A percentile compares a stretch with the other conserved stretches of the same genome.
These are phyloP conservation scores for Sporopachydermia quercuum DNA, from an alignment of 805 yeast genomes.

Conservation along the genomic window DNA sequence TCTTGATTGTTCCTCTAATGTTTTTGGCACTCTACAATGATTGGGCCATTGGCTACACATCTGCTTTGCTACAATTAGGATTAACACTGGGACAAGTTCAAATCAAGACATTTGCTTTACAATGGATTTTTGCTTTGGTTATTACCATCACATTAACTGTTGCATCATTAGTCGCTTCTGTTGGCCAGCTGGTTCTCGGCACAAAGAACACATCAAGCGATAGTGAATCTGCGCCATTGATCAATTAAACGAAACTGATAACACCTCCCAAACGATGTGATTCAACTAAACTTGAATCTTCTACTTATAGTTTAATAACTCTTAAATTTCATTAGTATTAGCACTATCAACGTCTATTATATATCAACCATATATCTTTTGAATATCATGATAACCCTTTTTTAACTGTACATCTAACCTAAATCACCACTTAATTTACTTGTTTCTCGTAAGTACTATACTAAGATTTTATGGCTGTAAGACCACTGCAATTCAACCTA, in stretches of 20 bases:
- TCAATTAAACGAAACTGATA: neutral
- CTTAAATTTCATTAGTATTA: no score
- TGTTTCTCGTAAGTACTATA: no score
- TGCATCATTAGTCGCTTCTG: slow-evolving; percentile 31
- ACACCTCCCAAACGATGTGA: no score
- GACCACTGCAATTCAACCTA: no score
- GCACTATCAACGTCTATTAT: no score
- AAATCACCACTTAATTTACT: no score
- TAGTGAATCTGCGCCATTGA: neutral
- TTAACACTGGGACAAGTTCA: slow-evolving; percentile 58
- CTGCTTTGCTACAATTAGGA: slow-evolving; percentile 45
- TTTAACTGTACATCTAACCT: no score
- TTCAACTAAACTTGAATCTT: no score
- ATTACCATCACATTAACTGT: slow-evolving; percentile 45
- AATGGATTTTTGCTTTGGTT: slow-evolving; percentile 72
- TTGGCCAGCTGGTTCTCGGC: slow-evolving; percentile 16
- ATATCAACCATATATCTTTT: no score
- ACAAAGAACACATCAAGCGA: neutral
- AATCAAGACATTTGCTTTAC: slow-evolving; percentile 57
- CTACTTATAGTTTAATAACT: no score
- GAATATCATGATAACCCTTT: no score
- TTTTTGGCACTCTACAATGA: slow-evolving; percentile 48
- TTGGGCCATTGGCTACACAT: slow-evolving; percentile 52
- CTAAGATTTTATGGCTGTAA: no score
- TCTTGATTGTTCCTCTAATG: slow-evolving; percentile 46